Conservation (phyloP, 2,329 filamentous ascomycete genomes). For the Aspergillus fijiensis region DNA sequence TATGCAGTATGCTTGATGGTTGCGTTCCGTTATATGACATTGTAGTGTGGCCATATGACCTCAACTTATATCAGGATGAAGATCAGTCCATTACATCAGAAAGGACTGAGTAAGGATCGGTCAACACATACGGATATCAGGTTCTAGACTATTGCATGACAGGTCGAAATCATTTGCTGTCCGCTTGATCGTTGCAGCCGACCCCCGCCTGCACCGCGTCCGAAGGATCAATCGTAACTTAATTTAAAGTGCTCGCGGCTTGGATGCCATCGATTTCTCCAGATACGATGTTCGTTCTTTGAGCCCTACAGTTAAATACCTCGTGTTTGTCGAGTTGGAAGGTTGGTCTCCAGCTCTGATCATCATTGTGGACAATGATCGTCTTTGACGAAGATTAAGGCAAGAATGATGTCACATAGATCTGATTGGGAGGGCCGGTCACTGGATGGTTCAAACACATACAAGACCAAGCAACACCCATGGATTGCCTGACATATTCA, state of each 20-base stretch:
- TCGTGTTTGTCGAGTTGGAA: neutral
- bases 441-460: neutral
- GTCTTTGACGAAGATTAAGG: neutral
- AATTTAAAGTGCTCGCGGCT: neutral
- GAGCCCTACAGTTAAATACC: neutral
- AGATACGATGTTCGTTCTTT: neutral
- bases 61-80: neutral
- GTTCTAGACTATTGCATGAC: constrained; percentile 7
- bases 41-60: constrained; percentile 8
- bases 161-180: constrained; percentile 2
- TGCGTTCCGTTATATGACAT: neutral
- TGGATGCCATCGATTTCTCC: neutral
- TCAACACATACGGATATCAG: constrained; percentile 1
- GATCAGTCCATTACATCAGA: constrained; percentile 8
- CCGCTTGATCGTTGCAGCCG: neutral
- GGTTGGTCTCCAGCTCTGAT: neutral
- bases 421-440: neutral
- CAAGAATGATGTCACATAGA: constrained; percentile 6
- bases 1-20: neutral
- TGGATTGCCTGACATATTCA: neutral
- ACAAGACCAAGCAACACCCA: neutral
- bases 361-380: neutral
- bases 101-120: neutral
- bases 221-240: neutral
- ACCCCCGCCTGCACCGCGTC: neutral